Evolutionary conservation across 176 grass and related monocot genomes (phyloP), one percentile per base, ranked within the genome.

Genomic region (Musa schizocarpa): DNA sequence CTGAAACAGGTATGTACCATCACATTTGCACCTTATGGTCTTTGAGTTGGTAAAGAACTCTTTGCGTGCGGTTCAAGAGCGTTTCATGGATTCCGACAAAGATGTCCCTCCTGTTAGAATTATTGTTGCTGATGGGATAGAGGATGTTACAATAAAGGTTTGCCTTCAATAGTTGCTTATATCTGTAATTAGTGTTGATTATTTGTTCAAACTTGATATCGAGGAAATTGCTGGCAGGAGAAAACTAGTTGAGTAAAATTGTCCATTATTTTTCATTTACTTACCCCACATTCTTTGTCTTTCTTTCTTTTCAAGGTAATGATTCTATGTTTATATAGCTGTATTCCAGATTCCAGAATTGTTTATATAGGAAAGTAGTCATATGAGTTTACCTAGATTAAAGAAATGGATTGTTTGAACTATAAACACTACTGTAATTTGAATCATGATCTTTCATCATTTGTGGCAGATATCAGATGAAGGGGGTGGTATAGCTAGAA

Each of bases 91-190:
- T 84, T 93, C 94, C 72, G 86, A 98, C 68, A 90, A 87, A 53
- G 85, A 87, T 71, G 84, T 79, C 50, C 88, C 94, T 72, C 90
- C 94, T 9, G 80, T 98, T 75, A 85, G 86, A 85, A 98, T 98
- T 63, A 85, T 98, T 79, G 94, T 98, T 76, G 87, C 94, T 73
- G 94, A 93, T 81, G 94, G 94, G 71, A 79, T 85, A 81, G 94
- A 98, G 73, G 94, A 98, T 49, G 94, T 98, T 65, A 89, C 94
- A 75, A 98, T 98, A 61, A 98, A 98, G 90, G 94, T 97, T 80
- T 21, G 70, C 63, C 24, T 75, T 69, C 43, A 50, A 76, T 11
- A 74, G 53, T 63, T 72, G 50, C 53, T 79, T 20, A n/a, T 73
- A 3, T 50, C 17, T 76, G 16, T 68, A 27, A 29, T 75, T 19